Evolutionary conservation across 2,329 filamentous ascomycete species (phyloP).

Genomic region (Fusarium coffeatum): DNA sequence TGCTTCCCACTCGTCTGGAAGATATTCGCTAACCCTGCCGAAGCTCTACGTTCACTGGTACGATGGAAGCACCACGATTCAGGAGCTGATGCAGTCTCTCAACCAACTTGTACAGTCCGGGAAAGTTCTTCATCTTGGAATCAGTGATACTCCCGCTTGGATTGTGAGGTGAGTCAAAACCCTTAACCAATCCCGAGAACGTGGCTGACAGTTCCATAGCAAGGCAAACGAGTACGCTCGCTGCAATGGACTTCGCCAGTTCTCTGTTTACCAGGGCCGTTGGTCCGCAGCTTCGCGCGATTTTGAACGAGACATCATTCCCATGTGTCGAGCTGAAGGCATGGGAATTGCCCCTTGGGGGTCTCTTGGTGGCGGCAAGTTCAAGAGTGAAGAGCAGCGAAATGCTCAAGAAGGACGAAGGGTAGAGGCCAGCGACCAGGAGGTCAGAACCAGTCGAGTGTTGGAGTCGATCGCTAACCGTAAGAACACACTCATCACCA

Average conservation of each 20-base stretch:
- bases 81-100: constrained; percentile 75
- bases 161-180: constrained; percentile 59
- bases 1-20: constrained; percentile 12
- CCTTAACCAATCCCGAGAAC: neutral
- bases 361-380: constrained; percentile 62
- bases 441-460: constrained; percentile 61
- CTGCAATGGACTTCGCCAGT: constrained; percentile 75
- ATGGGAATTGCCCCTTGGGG: constrained; percentile 71
- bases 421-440: constrained; percentile 60
- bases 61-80: constrained; percentile 74
- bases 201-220: constrained; percentile 46
- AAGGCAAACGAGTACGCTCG: constrained; percentile 77
- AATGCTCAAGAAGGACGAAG: constrained; percentile 52
- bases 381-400: constrained; percentile 55
- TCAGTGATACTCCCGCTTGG: constrained; percentile 78
- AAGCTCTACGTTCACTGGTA: constrained; percentile 73
- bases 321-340: constrained; percentile 57
- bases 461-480: constrained; percentile 63
- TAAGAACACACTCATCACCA: constrained; percentile 58
- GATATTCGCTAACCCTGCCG: neutral
- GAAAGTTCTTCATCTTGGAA: constrained; percentile 74
- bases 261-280: constrained; percentile 63
- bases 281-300: constrained; percentile 56
- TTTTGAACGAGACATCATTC: constrained; percentile 58
- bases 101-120: constrained; percentile 69